Conservation (phyloP, 495 filamentous ascomycete species). For the Rostrohypoxylon terebratum region DNA sequence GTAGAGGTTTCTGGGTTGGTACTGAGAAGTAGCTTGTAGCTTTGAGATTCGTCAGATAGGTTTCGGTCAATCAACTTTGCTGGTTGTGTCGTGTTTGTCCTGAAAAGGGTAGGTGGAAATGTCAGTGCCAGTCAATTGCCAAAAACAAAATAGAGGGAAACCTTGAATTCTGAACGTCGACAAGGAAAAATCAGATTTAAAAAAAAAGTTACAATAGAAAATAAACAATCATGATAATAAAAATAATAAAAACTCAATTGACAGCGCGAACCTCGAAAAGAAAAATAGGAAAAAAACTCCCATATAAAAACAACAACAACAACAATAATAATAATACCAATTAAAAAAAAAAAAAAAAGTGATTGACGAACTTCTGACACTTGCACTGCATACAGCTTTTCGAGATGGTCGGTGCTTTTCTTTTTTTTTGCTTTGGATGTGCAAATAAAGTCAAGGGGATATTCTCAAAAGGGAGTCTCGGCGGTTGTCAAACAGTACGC, state of each 20-base stretch:
- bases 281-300: conserved; percentile 15
- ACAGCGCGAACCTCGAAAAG: conserved; percentile 27
- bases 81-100: conserved; percentile 32
- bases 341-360: too few species aligned
- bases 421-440: conserved; percentile 36
- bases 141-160: conserved; percentile 28
- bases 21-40: not conserved
- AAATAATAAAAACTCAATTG: conserved; percentile 30
- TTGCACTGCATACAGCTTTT: not conserved
- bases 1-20: not conserved
- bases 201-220: conserved; percentile 9
- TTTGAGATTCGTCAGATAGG: conserved; percentile 16
- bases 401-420: conserved; percentile 33
- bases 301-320: too few species aligned
- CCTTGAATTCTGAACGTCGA: too few species aligned
- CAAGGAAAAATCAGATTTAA: not conserved
- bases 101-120: conserved; percentile 40
- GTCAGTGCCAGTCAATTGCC: conserved; percentile 46
- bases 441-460: conserved; percentile 41
- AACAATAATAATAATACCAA: conserved; percentile 11
- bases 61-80: conserved; percentile 8
- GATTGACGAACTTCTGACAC: conserved; percentile 17
- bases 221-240: conserved; percentile 2
- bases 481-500: conserved; percentile 52
- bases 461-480: conserved; percentile 44